phyloP scores from a whole-genome alignment of 1,284 basidiomycete genomes.

The Heimioporus punctisporus region DNA sequence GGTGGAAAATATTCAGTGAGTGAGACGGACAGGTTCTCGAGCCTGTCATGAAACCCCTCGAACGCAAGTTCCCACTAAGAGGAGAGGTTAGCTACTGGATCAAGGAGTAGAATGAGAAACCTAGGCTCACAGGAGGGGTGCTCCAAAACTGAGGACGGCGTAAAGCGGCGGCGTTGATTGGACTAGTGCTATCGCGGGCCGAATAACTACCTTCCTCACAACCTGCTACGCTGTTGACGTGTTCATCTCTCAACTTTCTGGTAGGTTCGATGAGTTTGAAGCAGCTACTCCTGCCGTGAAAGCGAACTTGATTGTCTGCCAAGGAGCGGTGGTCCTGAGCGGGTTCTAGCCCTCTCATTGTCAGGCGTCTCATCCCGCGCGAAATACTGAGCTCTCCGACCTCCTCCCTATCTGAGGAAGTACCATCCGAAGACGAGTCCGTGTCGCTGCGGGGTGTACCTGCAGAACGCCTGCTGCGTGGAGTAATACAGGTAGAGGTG shows the following conservation, averaged over 20 bases:
- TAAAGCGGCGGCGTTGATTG: constrained; percentile 22
- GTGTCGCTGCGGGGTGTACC: constrained; percentile 30
- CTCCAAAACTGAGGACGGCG: constrained; percentile 37
- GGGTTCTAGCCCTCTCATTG: constrained; percentile 39
- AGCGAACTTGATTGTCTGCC: constrained; percentile 45
- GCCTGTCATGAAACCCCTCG: constrained; percentile 46
- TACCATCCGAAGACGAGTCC: constrained; percentile 35
- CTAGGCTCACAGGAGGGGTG: constrained; percentile 35
- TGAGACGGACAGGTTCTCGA: constrained; percentile 36
- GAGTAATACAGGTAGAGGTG: constrained; percentile 1
- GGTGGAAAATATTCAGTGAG: constrained; percentile 56
- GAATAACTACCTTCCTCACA: constrained; percentile 15
- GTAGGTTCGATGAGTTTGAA: constrained; percentile 55
- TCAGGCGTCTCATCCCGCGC: constrained; percentile 42
- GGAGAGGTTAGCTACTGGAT: constrained; percentile 1
- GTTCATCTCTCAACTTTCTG: constrained; percentile 52
- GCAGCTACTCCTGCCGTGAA: constrained; percentile 66
- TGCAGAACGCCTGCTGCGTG: constrained; percentile 10
- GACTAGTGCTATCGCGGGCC: constrained; percentile 22
- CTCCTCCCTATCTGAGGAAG: constrained; percentile 43
- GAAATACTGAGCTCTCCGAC: constrained; percentile 39
- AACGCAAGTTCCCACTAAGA: constrained; percentile 61
- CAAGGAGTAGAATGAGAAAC: background rate
- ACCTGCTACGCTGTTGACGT: constrained; percentile 33
- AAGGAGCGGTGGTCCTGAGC: constrained; percentile 20